Evolutionary conservation across 768 basidiomycete genomes (phyloP).

Genomic region (Sporobolomyces phaffii): DNA sequence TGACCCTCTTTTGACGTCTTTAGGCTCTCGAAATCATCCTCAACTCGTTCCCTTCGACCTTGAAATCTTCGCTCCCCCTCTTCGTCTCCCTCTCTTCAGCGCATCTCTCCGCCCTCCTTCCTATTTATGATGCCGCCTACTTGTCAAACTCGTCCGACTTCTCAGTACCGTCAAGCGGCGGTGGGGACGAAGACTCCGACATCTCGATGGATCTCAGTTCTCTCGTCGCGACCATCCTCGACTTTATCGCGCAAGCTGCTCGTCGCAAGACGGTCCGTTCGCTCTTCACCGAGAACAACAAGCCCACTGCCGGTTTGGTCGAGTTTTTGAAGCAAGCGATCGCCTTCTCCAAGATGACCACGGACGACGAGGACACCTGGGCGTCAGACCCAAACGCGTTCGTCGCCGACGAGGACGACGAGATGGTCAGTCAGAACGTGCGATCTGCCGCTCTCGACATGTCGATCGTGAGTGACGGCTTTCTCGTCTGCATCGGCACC

Average conservation of each 20-base stretch:
- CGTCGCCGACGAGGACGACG: constrained; percentile 90
- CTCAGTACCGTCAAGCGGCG: constrained; percentile 53
- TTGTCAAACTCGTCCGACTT: constrained; percentile 44
- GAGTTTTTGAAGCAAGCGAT: constrained; percentile 58
- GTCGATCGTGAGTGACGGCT: constrained; percentile 59
- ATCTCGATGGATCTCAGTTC: constrained; percentile 61
- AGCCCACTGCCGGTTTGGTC: constrained; percentile 44
- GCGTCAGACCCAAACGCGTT: constrained; percentile 81
- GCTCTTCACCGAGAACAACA: constrained; percentile 53
- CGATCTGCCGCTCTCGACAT: constrained; percentile 80
- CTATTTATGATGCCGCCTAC: constrained; percentile 47
- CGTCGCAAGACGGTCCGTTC: constrained; percentile 61
- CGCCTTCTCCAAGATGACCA: constrained; percentile 75
- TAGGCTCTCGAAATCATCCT: constrained; percentile 75
- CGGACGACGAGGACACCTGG: constrained; percentile 86
- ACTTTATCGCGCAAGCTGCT: constrained; percentile 65
- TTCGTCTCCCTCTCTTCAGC: constrained; percentile 44
- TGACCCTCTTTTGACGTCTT: neutral
- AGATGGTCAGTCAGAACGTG: constrained; percentile 71
- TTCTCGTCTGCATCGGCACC: too few species aligned
- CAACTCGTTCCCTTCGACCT: constrained; percentile 69
- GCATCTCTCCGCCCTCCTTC: constrained; percentile 59
- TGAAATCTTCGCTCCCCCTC: constrained; percentile 52
- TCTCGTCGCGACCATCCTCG: constrained; percentile 69
- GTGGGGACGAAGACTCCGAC: constrained; percentile 62